Evolutionary conservation across 2,329 filamentous ascomycete species (phyloP).

Genomic region (Trichoderma citrinoviride): DNA sequence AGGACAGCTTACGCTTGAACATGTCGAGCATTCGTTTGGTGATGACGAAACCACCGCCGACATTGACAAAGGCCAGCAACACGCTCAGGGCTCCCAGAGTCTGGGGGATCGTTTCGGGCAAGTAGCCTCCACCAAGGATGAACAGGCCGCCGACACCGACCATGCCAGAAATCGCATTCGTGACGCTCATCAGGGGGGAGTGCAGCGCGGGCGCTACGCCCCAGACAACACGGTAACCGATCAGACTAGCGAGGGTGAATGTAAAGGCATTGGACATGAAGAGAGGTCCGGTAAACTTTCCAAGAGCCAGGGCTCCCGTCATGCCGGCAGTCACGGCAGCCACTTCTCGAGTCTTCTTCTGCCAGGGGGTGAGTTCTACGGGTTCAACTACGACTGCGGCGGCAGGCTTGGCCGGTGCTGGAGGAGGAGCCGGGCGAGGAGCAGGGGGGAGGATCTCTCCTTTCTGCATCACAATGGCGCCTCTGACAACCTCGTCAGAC

Average conservation of each 20-base stretch:
- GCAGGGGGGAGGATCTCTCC: conserved; percentile 74
- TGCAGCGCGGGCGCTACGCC: conserved; percentile 80
- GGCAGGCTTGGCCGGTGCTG: conserved; percentile 46
- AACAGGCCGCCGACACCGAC: conserved; percentile 87
- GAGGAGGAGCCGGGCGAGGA: conserved; percentile 62
- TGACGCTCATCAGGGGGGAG: conserved; percentile 88
- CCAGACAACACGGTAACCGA: conserved; percentile 88
- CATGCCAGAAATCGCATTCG: conserved; percentile 90
- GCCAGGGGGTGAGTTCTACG: conserved; percentile 75
- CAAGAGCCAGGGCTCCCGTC: conserved; percentile 70
- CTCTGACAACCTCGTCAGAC: conserved; percentile 79
- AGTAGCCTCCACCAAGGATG: conserved; percentile 77
- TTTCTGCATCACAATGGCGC: conserved; percentile 76
- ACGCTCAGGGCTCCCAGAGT: conserved; percentile 75
- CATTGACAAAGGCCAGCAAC: conserved; percentile 81
- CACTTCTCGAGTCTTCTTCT: conserved; percentile 75
- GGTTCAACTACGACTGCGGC: conserved; percentile 49
- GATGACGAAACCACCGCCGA: conserved; percentile 85
- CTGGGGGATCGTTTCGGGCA: conserved; percentile 77
- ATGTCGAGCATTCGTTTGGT: conserved; percentile 93
- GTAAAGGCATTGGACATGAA: conserved; percentile 90
- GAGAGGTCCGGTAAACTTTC: conserved; percentile 75
- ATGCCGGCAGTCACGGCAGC: conserved; percentile 73
- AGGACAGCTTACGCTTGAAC: conserved; percentile 62
- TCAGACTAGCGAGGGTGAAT: conserved; percentile 77